Base-by-base conservation (phyloP, 352 stramenopile species). In the Phytopythium sindhum region DNA sequence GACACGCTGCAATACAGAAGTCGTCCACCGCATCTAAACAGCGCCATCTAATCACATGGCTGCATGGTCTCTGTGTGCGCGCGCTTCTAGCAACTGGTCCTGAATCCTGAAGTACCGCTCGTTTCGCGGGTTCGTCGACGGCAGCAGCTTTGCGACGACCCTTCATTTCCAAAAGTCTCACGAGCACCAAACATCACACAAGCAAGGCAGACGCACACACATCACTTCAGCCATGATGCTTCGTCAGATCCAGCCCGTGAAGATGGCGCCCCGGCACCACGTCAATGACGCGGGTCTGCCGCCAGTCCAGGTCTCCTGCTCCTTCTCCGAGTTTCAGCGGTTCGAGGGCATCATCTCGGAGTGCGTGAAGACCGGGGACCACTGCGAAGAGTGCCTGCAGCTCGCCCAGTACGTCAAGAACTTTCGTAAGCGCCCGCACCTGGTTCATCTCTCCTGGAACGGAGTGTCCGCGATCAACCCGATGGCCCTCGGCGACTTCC, bases 371-470 rank as follows among this genome's bases (percentile, higher is more conserved):
- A 19, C 19, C 29, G 51, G 29, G 5, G 29, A 26, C 7, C 19
- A 42, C 3, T 57, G 51, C n/a, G 28, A 5, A 1, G 51, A 42
- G n/a, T 57, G 51, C 51, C 51, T 2, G 31, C 29, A 39, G 29
- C 28, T 57, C 51, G 51, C 51, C 10, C 51, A 57, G 51, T 57
- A 42, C 29, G 51, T 41, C 31, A 28, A 57, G 28, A 57, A 29
- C 51, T 57, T 58, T 33, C 52, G 33, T 33, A 47, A 58, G 51
- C 51, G 24, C 2, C 51, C 51, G 51, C 51, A 57, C 8, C 51
- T 57, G 19, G 52, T 58, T 17, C 52, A 28, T 7, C 17, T 58
- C 19, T 58, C 52, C 1, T 58, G 52, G 52, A 58, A 58, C 52
- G 52, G 52, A 5, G 31, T 17, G 21, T 58, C 52, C 8, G 24